A percentile compares a stretch with the other conserved stretches of the same genome.
These are phyloP conservation scores for Barnettozyma salicaria DNA, from an alignment of 805 yeast genomes.

Conservation along the genomic window DNA sequence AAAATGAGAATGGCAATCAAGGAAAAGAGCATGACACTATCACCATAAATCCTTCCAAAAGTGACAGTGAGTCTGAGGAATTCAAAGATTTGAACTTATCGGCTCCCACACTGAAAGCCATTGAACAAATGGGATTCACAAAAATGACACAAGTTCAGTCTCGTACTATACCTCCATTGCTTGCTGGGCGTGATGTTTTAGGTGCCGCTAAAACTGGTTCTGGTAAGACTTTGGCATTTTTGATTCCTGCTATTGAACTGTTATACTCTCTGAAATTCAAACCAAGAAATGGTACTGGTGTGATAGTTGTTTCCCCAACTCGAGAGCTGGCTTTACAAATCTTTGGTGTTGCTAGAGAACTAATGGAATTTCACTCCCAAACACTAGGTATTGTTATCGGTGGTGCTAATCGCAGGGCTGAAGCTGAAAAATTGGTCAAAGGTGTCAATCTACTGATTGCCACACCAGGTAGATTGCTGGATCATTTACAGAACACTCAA, in stretches of 20 bases:
- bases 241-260: slow-evolving; percentile 93
- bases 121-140: slow-evolving; percentile 82
- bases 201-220: slow-evolving; percentile 99
- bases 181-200: slow-evolving; percentile 94
- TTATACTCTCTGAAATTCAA: slow-evolving; percentile 86
- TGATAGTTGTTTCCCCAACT: slow-evolving; percentile 91
- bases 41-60: no score
- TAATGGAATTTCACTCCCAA: slow-evolving; percentile 78
- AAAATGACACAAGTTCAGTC: slow-evolving; percentile 94
- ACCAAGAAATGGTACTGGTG: slow-evolving; percentile 98
- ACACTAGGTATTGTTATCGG: slow-evolving; percentile 97
- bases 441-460: slow-evolving; percentile 95
- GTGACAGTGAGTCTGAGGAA: slow-evolving; percentile 27
- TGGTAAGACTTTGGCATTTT: slow-evolving; percentile 93
- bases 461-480: slow-evolving; percentile 95
- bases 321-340: slow-evolving; percentile 97
- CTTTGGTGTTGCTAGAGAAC: slow-evolving; percentile 94
- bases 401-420: slow-evolving; percentile 96
- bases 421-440: slow-evolving; percentile 87
- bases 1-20: slow-evolving; percentile 17
- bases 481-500: slow-evolving; percentile 91
- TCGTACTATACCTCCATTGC: slow-evolving; percentile 89
- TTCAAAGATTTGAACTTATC: slow-evolving; percentile 60
- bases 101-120: slow-evolving; percentile 74
- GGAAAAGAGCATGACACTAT: slow-evolving; percentile 13